Conservation (phyloP, 2,329 filamentous ascomycete species). For the Aureobasidium namibiae region DNA sequence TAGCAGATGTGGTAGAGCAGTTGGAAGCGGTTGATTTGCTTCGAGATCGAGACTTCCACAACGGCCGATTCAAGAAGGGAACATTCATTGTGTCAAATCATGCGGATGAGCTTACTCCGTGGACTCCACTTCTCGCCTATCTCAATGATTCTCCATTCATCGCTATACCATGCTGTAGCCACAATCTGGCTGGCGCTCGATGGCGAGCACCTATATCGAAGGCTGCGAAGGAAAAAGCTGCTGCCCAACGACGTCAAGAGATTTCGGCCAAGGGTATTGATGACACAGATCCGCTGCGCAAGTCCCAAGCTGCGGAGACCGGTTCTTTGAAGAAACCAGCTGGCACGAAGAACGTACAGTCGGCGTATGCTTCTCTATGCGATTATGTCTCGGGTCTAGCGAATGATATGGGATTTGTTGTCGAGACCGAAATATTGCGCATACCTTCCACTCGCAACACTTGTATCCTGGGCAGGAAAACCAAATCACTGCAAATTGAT, state of each 20-base stretch:
- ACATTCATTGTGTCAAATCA: slow-evolving; percentile 97
- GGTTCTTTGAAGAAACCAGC: slow-evolving; percentile 25
- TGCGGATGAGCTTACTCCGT: slow-evolving; percentile 89
- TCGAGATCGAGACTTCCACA: slow-evolving; percentile 29
- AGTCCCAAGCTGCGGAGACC: slow-evolving; percentile 24
- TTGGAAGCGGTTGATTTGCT: slow-evolving; percentile 7
- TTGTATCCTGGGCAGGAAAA: slow-evolving; percentile 56
- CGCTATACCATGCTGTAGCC: slow-evolving; percentile 91
- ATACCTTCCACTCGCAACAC: slow-evolving; percentile 90
- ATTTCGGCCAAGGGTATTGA: not conserved
- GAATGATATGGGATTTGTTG: slow-evolving; percentile 61
- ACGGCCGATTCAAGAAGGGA: slow-evolving; percentile 57
- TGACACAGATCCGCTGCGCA: not conserved
- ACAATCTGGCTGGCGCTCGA: slow-evolving; percentile 65
- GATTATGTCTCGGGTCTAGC: slow-evolving; percentile 67
- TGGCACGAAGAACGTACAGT: slow-evolving; percentile 39
- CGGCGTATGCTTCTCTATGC: slow-evolving; percentile 76
- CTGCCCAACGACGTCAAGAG: not conserved
- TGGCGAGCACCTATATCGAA: slow-evolving; percentile 52
- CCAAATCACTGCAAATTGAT: not conserved
- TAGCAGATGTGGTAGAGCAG: not conserved
- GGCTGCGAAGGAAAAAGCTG: not conserved
- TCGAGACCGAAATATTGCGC: slow-evolving; percentile 77
- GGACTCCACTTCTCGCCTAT: slow-evolving; percentile 83
- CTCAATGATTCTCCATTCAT: slow-evolving; percentile 74